phyloP scores from a whole-genome alignment of 768 basidiomycete genomes.

The Cystobasidium onofrii region DNA sequence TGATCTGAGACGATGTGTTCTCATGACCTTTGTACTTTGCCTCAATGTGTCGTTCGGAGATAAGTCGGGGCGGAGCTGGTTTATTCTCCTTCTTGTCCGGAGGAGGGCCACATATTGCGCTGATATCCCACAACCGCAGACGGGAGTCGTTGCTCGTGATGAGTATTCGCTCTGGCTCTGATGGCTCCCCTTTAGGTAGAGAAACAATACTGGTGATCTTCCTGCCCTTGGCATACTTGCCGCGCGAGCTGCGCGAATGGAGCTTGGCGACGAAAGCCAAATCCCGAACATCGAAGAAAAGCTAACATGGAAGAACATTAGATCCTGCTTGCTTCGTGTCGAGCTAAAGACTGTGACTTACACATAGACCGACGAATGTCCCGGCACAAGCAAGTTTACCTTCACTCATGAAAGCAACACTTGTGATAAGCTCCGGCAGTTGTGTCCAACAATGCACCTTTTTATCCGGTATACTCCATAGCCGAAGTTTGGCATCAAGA shows the following conservation, averaged over 20 bases:
- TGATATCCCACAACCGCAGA: constrained; percentile 39
- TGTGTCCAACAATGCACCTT: constrained; percentile 40
- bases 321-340: neutral
- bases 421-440: constrained; percentile 41
- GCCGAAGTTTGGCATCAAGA: constrained; percentile 40
- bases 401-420: constrained; percentile 41
- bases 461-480: constrained; percentile 42
- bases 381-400: constrained; percentile 41
- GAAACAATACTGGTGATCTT: constrained; percentile 41
- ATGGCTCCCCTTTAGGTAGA: constrained; percentile 29
- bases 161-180: constrained; percentile 37
- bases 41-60: constrained; percentile 31
- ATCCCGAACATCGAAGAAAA: constrained; percentile 38
- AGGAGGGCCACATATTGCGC: constrained; percentile 20
- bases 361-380: constrained; percentile 36
- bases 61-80: neutral
- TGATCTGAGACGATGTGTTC: constrained; percentile 37
- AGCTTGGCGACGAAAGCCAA: constrained; percentile 35
- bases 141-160: constrained; percentile 43
- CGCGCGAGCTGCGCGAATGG: constrained; percentile 35
- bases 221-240: constrained; percentile 41
- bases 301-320: constrained; percentile 5
- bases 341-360: neutral
- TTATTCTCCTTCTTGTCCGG: neutral
- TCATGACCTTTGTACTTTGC: constrained; percentile 41